Percentiles rank a stretch among this genome's conserved stretches.
phyloP scores from a whole-genome alignment of 495 filamentous ascomycete genomes.

The Penicillium flavigenum region DNA sequence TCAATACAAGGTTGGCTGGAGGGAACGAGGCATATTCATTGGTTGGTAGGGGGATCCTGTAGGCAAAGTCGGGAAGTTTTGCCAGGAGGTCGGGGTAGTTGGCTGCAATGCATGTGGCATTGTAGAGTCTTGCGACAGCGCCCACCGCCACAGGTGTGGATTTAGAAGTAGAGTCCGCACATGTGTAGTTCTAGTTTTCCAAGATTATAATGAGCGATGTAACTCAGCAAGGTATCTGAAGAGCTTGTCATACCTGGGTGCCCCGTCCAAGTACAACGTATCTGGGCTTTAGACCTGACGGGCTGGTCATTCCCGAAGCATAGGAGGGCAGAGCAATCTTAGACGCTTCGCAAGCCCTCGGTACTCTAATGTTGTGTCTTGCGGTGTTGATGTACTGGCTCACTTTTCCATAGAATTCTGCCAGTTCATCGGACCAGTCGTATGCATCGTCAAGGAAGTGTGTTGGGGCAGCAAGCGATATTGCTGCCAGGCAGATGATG shows the following conservation, averaged over 20 bases:
- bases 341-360: slow-evolving; percentile 39
- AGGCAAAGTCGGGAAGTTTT: slow-evolving; percentile 43
- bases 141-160: slow-evolving; percentile 64
- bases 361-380: slow-evolving; percentile 19
- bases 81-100: slow-evolving; percentile 62
- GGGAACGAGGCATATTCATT: slow-evolving; percentile 28
- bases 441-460: slow-evolving; percentile 36
- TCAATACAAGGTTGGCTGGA: slow-evolving; percentile 57
- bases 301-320: slow-evolving; percentile 54
- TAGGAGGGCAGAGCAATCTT: slow-evolving; percentile 40
- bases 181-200: slow-evolving; percentile 84
- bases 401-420: slow-evolving; percentile 40
- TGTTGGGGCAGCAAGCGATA: slow-evolving; percentile 39
- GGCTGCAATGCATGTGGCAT: slow-evolving; percentile 76
- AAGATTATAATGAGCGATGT: slow-evolving; percentile 8
- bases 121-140: slow-evolving; percentile 83
- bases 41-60: slow-evolving; percentile 44
- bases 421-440: slow-evolving; percentile 38
- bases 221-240: neutral
- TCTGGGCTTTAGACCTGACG: slow-evolving; percentile 57
- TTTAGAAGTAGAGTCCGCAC: slow-evolving; percentile 55
- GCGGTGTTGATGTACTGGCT: slow-evolving; percentile 37
- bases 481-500: slow-evolving; percentile 33
- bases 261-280: slow-evolving; percentile 87
- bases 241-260: slow-evolving; percentile 49